Base-by-base conservation (phyloP, 1,284 basidiomycete species). In the Pyrrhoderma noxium region DNA sequence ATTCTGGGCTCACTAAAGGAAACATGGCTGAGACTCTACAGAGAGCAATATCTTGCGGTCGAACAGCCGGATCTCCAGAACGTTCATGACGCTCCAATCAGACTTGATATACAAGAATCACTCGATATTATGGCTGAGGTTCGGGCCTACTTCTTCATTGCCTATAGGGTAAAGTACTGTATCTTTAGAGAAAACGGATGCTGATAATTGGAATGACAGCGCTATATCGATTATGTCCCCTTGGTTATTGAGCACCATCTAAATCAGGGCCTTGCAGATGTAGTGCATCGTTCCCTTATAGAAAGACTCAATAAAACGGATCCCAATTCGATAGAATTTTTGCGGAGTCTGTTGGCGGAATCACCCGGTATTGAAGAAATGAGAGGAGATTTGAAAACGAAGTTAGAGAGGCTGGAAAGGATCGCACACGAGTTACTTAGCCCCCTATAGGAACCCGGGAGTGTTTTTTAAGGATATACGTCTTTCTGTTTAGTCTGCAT, bases 81-180 rank as follows among this genome's bases (percentile, higher is more conserved):
- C n/a, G n/a, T n/a, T n/a, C n/a, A n/a, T n/a, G n/a, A n/a, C n/a
- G n/a, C n/a, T n/a, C n/a, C n/a, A n/a, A n/a, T n/a, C n/a, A n/a
- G n/a, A n/a, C n/a, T n/a, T n/a, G n/a, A n/a, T n/a, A 59, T 34
- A 23, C 25, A 3, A 60, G 58, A 58, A 23, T 62, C 63, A 54
- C 41, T 64, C 14, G 31, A 9, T 11, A 58, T 64, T 2, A 65
- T 65, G 63, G 61, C 53, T 9, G 57, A 59, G 37, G 61, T 63
- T 8, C 54, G 61, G 1, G 59, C 59, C 8, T 64, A 62, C 52
- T 62, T 62, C 53, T 57, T 63, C 27, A 57, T 64, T 13, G 57
- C 61, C n/a, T 61, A 61, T 54, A 63, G 61, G 57, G 61, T 59
- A 11, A 38, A 13, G 7, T 37, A 14, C 38, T 9, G 5, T 40